Evolutionary conservation across 257 asterid genomes (phyloP).

Genomic region (Schizonepeta tenuifolia): DNA sequence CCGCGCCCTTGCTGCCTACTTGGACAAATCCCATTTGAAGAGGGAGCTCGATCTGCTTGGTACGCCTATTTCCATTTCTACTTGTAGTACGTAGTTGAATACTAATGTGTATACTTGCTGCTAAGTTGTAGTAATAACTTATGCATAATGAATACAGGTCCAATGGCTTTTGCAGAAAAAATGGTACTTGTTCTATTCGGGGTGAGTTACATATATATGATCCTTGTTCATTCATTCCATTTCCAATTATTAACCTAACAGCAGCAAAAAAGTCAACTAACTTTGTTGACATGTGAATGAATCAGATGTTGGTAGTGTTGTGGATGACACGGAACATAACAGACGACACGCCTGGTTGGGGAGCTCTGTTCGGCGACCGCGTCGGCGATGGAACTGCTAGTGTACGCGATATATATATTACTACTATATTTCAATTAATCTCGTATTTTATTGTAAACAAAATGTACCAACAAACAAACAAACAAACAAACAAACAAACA

Average conservation of each 20-base stretch:
- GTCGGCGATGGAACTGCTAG: constrained; percentile 97
- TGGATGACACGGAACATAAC: constrained; percentile 97
- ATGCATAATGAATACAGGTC: too few species aligned
- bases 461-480: too few species aligned
- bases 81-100: too few species aligned
- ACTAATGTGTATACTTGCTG: too few species aligned
- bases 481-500: too few species aligned
- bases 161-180: constrained; percentile 92
- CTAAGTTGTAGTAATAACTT: too few species aligned
- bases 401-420: too few species aligned
- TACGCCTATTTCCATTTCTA: too few species aligned
- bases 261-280: too few species aligned
- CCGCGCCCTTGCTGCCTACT: constrained; percentile 52
- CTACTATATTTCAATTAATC: background rate
- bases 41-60: constrained; percentile 86
- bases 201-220: constrained; percentile 69
- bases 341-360: constrained; percentile 95
- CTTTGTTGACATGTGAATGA: too few species aligned
- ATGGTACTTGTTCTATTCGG: constrained; percentile 60
- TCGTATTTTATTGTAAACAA: background rate
- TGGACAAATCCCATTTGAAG: constrained; percentile 72
- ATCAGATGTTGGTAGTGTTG: constrained; percentile 61
- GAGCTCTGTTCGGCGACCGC: constrained; percentile 67
- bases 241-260: too few species aligned
- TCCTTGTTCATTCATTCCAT: too few species aligned